phyloP scores from a whole-genome alignment of 768 basidiomycete genomes.

The Tulasnella sp. region DNA sequence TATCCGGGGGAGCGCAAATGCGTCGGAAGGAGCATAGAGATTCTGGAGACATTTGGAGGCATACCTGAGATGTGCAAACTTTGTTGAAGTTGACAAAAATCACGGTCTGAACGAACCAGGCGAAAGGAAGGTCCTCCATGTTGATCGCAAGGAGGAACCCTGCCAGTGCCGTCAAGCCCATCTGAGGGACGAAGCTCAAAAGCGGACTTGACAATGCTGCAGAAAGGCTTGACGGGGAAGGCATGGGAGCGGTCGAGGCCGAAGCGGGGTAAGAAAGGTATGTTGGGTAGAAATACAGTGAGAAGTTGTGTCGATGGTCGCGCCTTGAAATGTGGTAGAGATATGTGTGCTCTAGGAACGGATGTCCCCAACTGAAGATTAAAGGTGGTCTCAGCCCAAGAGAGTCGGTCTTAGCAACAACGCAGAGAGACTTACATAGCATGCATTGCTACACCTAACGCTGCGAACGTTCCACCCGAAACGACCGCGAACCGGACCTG shows the following conservation, averaged over 20 bases:
- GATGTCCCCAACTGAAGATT: constrained; percentile 72
- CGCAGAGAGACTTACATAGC: constrained; percentile 45
- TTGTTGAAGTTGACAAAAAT: constrained; percentile 95
- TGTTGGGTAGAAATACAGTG: constrained; percentile 91
- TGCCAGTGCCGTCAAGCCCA: constrained; percentile 53
- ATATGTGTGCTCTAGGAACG: constrained; percentile 86
- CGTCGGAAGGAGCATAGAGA: not conserved
- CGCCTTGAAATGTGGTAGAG: constrained; percentile 83
- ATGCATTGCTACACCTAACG: constrained; percentile 56
- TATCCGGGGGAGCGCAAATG: constrained; percentile 26
- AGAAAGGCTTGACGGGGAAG: constrained; percentile 22
- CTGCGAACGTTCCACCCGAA: constrained; percentile 55
- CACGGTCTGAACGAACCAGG: constrained; percentile 87
- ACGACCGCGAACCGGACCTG: constrained; percentile 51
- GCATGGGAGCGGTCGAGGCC: not conserved
- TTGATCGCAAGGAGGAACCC: constrained; percentile 61
- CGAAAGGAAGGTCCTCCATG: constrained; percentile 53
- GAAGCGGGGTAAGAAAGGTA: constrained; percentile 70
- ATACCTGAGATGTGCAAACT: constrained; percentile 93
- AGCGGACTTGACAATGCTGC: constrained; percentile 49
- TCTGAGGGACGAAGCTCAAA: constrained; percentile 74
- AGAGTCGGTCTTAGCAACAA: not conserved
- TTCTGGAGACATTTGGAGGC: constrained; percentile 15
- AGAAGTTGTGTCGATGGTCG: constrained; percentile 98
- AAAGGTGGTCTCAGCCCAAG: constrained; percentile 1